Conservation (phyloP, 257 asterid species). For the Thymus mandschuricus region DNA sequence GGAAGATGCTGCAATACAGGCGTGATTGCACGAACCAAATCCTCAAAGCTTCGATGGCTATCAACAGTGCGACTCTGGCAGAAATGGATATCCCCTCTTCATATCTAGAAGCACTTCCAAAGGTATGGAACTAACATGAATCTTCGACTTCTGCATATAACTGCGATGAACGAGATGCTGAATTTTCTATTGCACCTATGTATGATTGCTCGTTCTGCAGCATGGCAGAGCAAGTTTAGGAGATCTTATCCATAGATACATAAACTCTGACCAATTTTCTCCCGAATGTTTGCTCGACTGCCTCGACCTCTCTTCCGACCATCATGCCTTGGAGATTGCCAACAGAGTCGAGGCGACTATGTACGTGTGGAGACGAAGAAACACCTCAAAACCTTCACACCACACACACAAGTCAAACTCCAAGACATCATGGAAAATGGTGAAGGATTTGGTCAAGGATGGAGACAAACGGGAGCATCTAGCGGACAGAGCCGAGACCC, state of each 20-base stretch:
- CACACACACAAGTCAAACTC: slow-evolving; percentile 44
- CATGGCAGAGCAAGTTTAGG: slow-evolving; percentile 70
- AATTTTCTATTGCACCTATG: neutral
- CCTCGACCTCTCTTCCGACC: slow-evolving; percentile 73
- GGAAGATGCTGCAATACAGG: slow-evolving; percentile 58
- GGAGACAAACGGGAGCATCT: slow-evolving; percentile 60
- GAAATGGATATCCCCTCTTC: slow-evolving; percentile 75
- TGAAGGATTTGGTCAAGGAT: slow-evolving; percentile 70
- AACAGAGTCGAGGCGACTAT: slow-evolving; percentile 71
- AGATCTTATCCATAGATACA: slow-evolving; percentile 59
- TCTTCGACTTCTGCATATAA: too few relatives aligned
- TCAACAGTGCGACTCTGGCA: slow-evolving; percentile 60
- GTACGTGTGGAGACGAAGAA: slow-evolving; percentile 56
- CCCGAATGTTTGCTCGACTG: slow-evolving; percentile 73
- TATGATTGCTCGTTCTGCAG: slow-evolving; percentile 36
- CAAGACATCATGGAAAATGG: slow-evolving; percentile 75
- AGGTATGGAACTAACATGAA: slow-evolving; percentile 40
- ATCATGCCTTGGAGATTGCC: slow-evolving; percentile 74
- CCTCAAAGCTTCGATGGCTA: slow-evolving; percentile 84
- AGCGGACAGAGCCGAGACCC: slow-evolving; percentile 72
- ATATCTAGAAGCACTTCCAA: slow-evolving; percentile 68
- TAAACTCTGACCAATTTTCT: slow-evolving; percentile 59
- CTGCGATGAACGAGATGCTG: neutral
- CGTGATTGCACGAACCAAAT: slow-evolving; percentile 81
- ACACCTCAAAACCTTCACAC: slow-evolving; percentile 43